Evolutionary conservation across 805 yeast species (phyloP).

Genomic region (Limtongia smithiae): DNA sequence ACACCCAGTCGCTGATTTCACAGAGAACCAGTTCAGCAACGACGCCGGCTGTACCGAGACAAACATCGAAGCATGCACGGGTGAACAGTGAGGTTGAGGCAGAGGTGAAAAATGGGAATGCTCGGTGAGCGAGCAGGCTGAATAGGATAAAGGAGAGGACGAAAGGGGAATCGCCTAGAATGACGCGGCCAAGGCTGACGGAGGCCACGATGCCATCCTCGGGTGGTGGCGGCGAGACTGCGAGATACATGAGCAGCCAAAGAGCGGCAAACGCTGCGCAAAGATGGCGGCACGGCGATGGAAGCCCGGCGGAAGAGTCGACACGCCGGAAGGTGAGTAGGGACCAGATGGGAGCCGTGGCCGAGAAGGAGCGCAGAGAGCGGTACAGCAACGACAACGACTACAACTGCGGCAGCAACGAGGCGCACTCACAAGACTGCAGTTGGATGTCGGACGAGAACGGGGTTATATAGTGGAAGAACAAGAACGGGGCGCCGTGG

Average conservation of each 20-base stretch:
- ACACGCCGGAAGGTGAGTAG: too few relatives aligned
- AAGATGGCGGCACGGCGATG: neutral
- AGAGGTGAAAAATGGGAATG: slow-evolving; percentile 25
- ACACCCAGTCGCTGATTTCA: slow-evolving; percentile 37
- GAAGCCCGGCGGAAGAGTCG: neutral
- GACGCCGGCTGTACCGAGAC: slow-evolving; percentile 32
- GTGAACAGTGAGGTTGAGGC: slow-evolving; percentile 23
- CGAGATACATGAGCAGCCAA: neutral
- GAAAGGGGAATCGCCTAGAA: slow-evolving; percentile 24
- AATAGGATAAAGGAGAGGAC: slow-evolving; percentile 20
- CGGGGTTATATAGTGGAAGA: too few relatives aligned
- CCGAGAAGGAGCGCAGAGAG: neutral
- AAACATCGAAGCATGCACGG: slow-evolving; percentile 21
- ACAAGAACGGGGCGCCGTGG: too few relatives aligned
- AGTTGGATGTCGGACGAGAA: too few relatives aligned
- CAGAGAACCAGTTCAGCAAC: slow-evolving; percentile 40
- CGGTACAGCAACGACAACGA: neutral
- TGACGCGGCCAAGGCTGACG: slow-evolving; percentile 16
- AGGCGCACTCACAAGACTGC: too few relatives aligned
- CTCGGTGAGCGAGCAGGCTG: slow-evolving; percentile 23
- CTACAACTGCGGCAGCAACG: too few relatives aligned
- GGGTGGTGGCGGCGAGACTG: neutral
- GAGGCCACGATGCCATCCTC: slow-evolving; percentile 5
- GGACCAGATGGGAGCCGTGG: too few relatives aligned
- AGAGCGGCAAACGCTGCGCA: neutral